Percentiles rank a stretch among this genome's conserved stretches.
Conservation (phyloP, 192 early-diverging fungal species). For the Haplosporangium gracile region DNA sequence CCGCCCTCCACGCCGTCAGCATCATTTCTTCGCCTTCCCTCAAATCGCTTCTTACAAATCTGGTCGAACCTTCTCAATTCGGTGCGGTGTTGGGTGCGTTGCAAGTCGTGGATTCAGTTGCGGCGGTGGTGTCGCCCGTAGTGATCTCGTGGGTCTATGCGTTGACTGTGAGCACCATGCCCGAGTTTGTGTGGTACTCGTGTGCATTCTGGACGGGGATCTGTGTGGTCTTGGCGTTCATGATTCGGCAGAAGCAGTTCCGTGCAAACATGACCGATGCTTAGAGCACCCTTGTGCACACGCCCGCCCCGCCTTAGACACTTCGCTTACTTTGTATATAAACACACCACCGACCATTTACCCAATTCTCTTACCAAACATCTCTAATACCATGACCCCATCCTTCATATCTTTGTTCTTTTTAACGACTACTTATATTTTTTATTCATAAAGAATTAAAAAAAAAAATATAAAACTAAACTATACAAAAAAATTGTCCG, state of each 20-base stretch:
- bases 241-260: conserved; percentile 58
- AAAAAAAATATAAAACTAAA: neutral
- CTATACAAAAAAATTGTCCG: neutral
- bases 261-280: conserved; percentile 21
- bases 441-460: neutral
- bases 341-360: neutral
- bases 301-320: neutral
- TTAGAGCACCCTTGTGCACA: neutral
- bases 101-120: conserved; percentile 60
- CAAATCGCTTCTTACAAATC: conserved; percentile 59
- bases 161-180: conserved; percentile 53
- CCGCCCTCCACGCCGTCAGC: conserved; percentile 38
- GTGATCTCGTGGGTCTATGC: conserved; percentile 63
- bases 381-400: neutral
- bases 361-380: neutral
- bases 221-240: conserved; percentile 53
- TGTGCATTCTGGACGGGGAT: conserved; percentile 48
- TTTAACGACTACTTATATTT: neutral
- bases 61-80: conserved; percentile 60
- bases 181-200: conserved; percentile 61
- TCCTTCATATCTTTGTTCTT: neutral
- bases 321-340: neutral
- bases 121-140: conserved; percentile 58
- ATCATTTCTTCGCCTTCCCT: conserved; percentile 57
- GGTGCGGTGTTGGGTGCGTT: conserved; percentile 66